phyloP scores from a whole-genome alignment of 331 rosid species.

The Prunus yedoensis region DNA sequence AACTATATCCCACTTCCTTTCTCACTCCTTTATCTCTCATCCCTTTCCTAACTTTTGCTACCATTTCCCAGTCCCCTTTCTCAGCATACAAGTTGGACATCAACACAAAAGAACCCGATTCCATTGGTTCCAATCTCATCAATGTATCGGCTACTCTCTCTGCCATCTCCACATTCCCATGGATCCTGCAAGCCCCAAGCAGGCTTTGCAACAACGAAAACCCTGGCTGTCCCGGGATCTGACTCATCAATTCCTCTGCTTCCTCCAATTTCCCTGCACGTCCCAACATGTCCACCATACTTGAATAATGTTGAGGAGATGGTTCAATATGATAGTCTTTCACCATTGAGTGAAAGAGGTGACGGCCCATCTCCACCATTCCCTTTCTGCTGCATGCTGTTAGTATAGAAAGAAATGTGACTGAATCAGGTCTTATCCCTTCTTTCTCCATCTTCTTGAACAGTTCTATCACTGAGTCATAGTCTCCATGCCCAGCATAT shows the following conservation, averaged over 20 bases:
- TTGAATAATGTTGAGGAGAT: conserved; percentile 65
- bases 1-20: conserved; percentile 80
- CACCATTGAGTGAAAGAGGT: conserved; percentile 59
- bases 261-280: conserved; percentile 70
- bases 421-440: conserved; percentile 57
- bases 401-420: conserved; percentile 79
- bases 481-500: conserved; percentile 78
- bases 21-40: conserved; percentile 79
- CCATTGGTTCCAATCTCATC: conserved; percentile 65
- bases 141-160: conserved; percentile 52
- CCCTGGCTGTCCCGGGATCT: conserved; percentile 71
- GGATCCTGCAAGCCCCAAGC: conserved; percentile 74
- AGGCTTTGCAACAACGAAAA: conserved; percentile 73
- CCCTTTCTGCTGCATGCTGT: conserved; percentile 84
- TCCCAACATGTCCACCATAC: conserved; percentile 87
- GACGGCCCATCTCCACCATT: conserved; percentile 64
- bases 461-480: conserved; percentile 55
- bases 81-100: conserved; percentile 84
- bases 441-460: conserved; percentile 64
- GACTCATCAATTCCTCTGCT: conserved; percentile 59
- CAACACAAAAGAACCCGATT: conserved; percentile 74
- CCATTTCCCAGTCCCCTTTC: conserved; percentile 87
- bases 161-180: conserved; percentile 77
- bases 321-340: conserved; percentile 62
- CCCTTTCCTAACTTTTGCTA: conserved; percentile 59